These are phyloP conservation scores for Coemansia sp. DNA, from an alignment of 192 early-diverging fungal genomes.

Conservation along the genomic window DNA sequence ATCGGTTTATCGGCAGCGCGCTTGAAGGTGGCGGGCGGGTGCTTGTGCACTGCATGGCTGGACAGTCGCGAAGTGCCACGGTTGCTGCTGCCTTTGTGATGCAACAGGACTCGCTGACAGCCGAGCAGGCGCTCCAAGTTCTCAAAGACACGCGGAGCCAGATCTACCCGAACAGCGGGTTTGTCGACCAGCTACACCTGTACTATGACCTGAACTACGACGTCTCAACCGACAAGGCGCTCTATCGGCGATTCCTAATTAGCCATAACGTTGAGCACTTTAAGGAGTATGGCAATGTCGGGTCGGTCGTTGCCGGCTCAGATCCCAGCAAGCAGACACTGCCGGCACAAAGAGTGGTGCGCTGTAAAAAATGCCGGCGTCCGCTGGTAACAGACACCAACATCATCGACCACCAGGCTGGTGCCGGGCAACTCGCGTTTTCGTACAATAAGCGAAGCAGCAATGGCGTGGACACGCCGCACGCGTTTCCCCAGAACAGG, in stretches of 20 bases:
- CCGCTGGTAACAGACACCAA: slow-evolving; percentile 58
- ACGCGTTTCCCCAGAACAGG: slow-evolving; percentile 44
- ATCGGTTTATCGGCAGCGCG: slow-evolving; percentile 55
- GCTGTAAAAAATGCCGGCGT: slow-evolving; percentile 62
- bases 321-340: slow-evolving; percentile 42
- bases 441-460: slow-evolving; percentile 67
- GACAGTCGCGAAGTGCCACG: slow-evolving; percentile 66
- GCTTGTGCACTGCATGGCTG: slow-evolving; percentile 68
- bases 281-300: slow-evolving; percentile 56
- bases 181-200: slow-evolving; percentile 58
- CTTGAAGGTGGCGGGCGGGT: slow-evolving; percentile 51
- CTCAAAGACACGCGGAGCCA: slow-evolving; percentile 43
- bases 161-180: slow-evolving; percentile 63
- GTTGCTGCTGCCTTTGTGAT: slow-evolving; percentile 66
- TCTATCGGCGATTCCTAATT: slow-evolving; percentile 65
- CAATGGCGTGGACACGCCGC: slow-evolving; percentile 40
- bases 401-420: slow-evolving; percentile 64
- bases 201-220: slow-evolving; percentile 59
- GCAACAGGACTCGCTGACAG: slow-evolving; percentile 48
- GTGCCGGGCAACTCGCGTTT: slow-evolving; percentile 68
- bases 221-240: slow-evolving; percentile 51
- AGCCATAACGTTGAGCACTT: slow-evolving; percentile 57
- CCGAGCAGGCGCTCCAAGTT: slow-evolving; percentile 46
- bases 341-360: slow-evolving; percentile 14
- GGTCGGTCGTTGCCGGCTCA: slow-evolving; percentile 50